Percentiles rank a stretch among this genome's conserved stretches.
Evolutionary conservation across 768 basidiomycete genomes (phyloP).

Genomic region (Suillus ampliporus): DNA sequence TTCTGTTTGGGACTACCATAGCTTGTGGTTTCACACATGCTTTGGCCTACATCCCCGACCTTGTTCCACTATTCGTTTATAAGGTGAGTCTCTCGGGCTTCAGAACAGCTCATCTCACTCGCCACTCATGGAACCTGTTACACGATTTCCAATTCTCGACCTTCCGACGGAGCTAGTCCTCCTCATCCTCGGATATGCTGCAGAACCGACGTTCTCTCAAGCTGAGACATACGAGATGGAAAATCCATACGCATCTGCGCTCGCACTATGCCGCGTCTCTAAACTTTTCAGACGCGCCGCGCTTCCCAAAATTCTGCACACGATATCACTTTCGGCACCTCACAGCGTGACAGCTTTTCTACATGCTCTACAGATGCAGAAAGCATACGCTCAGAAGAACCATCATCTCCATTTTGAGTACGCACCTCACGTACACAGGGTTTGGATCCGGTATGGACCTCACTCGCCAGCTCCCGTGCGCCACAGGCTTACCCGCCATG

Average conservation of each 20-base stretch:
- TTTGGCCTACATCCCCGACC: not conserved
- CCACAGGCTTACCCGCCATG: slow-evolving; percentile 18
- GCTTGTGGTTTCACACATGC: slow-evolving; percentile 13
- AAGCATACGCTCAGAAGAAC: slow-evolving; percentile 7
- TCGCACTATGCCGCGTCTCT: slow-evolving; percentile 41
- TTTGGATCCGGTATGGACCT: slow-evolving; percentile 41
- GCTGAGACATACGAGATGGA: slow-evolving; percentile 16
- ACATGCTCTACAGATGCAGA: slow-evolving; percentile 37
- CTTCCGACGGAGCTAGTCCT: slow-evolving; percentile 44
- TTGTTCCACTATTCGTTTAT: not conserved
- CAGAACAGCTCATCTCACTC: not conserved
- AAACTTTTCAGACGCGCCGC: slow-evolving; percentile 33
- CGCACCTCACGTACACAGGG: slow-evolving; percentile 32
- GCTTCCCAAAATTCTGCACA: slow-evolving; percentile 47
- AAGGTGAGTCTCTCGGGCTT: not conserved
- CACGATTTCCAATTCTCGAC: slow-evolving; percentile 24
- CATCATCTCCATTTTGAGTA: slow-evolving; percentile 41
- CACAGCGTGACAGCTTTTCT: slow-evolving; percentile 33
- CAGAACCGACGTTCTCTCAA: slow-evolving; percentile 37
- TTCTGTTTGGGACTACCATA: no score
- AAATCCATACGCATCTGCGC: slow-evolving; percentile 29
- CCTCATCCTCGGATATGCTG: no score
- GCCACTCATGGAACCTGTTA: not conserved
- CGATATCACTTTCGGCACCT: slow-evolving; percentile 38
- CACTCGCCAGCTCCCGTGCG: not conserved